phyloP scores from a whole-genome alignment of 2,329 filamentous ascomycete species.

The Calonectria multiphialidica region DNA sequence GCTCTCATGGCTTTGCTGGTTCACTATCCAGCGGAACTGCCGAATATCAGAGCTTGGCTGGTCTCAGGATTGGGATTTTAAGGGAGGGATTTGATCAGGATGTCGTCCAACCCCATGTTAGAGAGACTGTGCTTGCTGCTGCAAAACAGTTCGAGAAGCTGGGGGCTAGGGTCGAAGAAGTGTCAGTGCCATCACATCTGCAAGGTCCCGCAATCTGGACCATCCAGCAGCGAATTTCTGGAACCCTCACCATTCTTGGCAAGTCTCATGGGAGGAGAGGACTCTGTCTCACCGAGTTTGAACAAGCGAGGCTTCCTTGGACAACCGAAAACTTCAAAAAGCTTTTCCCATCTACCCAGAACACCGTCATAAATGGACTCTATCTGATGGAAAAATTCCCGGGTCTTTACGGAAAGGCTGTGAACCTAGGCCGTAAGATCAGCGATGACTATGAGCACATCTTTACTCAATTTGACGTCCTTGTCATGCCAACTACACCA shows the following conservation, averaged over 20 bases:
- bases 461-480: slow-evolving; percentile 55
- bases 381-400: slow-evolving; percentile 60
- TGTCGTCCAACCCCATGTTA: slow-evolving; percentile 54
- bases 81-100: slow-evolving; percentile 57
- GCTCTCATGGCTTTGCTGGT: slow-evolving; percentile 35
- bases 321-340: slow-evolving; percentile 62
- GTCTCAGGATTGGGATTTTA: slow-evolving; percentile 56
- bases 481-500: slow-evolving; percentile 63
- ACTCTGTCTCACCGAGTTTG: slow-evolving; percentile 63
- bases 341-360: slow-evolving; percentile 65
- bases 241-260: slow-evolving; percentile 55
- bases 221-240: slow-evolving; percentile 58
- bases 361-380: slow-evolving; percentile 64
- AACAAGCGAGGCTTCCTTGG: slow-evolving; percentile 60
- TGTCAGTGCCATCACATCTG: slow-evolving; percentile 62
- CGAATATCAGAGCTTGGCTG: slow-evolving; percentile 22
- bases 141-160: slow-evolving; percentile 55
- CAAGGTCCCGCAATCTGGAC: slow-evolving; percentile 65
- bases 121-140: slow-evolving; percentile 55
- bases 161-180: slow-evolving; percentile 62
- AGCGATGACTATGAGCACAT: slow-evolving; percentile 59
- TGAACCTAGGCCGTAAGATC: slow-evolving; percentile 61
- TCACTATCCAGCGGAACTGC: neutral
- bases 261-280: slow-evolving; percentile 60
- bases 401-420: slow-evolving; percentile 59